phyloP scores from a whole-genome alignment of 495 filamentous ascomycete species.

The Xylaria longipes region DNA sequence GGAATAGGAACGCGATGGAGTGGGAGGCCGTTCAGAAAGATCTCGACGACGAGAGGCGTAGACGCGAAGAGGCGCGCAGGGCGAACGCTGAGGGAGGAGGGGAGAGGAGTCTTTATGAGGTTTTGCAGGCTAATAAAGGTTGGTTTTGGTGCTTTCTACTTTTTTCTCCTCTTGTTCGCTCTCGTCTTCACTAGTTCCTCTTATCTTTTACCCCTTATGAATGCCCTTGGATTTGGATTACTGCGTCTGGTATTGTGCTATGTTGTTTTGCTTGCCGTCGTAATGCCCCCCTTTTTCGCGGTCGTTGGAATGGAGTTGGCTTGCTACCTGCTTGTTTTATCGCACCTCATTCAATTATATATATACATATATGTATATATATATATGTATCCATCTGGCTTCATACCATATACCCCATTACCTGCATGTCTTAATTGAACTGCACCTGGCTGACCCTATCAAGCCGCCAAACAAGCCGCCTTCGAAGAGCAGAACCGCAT shows the following conservation, averaged over 20 bases:
- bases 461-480: slow-evolving; percentile 93
- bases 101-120: slow-evolving; percentile 79
- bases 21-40: slow-evolving; percentile 82
- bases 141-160: not conserved
- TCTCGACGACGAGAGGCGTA: slow-evolving; percentile 65
- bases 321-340: too few species aligned
- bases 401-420: too few species aligned
- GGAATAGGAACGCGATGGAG: slow-evolving; percentile 58
- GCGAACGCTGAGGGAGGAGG: slow-evolving; percentile 53
- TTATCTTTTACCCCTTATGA: too few species aligned
- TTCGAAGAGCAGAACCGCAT: slow-evolving; percentile 89
- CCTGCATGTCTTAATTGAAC: too few species aligned
- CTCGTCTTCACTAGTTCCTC: not conserved
- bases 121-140: slow-evolving; percentile 96
- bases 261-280: too few species aligned
- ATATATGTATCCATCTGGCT: too few species aligned
- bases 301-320: too few species aligned
- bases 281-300: not conserved
- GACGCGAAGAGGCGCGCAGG: slow-evolving; percentile 61
- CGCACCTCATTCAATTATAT: too few species aligned
- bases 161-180: not conserved
- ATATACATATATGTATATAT: too few species aligned
- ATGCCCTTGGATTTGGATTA: too few species aligned
- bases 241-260: too few species aligned
- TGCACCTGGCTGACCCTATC: not conserved